phyloP scores from a whole-genome alignment of 2,329 filamentous ascomycete species.

The Ophiostoma triangulosporum region DNA sequence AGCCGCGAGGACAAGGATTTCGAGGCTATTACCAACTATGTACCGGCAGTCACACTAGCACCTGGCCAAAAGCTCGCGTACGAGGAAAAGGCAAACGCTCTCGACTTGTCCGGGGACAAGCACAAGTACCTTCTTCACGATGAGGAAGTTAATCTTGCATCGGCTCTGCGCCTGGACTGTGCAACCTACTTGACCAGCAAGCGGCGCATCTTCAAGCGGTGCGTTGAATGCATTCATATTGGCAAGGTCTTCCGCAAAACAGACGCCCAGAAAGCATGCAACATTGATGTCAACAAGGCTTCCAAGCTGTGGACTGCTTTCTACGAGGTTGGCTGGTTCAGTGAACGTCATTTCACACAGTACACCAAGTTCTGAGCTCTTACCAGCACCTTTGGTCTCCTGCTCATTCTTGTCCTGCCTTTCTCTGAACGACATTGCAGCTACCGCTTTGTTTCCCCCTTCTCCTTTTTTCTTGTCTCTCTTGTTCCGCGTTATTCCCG shows the following conservation, averaged over 20 bases:
- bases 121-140: constrained; percentile 58
- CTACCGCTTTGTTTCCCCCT: too few relatives aligned
- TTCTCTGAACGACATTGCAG: too few relatives aligned
- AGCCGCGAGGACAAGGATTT: constrained; percentile 69
- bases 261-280: constrained; percentile 89
- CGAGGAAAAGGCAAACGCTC: constrained; percentile 72
- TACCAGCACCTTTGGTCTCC: too few relatives aligned
- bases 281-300: constrained; percentile 96
- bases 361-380: background rate
- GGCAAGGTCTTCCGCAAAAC: constrained; percentile 89
- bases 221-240: constrained; percentile 51
- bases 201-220: constrained; percentile 73
- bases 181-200: constrained; percentile 88
- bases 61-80: constrained; percentile 63
- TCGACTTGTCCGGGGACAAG: constrained; percentile 63
- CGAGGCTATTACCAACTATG: constrained; percentile 55
- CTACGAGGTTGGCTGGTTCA: constrained; percentile 75
- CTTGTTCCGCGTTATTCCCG: background rate
- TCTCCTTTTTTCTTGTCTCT: background rate
- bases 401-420: background rate
- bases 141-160: constrained; percentile 64
- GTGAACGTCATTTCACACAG: constrained; percentile 31
- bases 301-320: constrained; percentile 86
- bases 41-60: constrained; percentile 50
- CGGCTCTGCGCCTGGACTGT: constrained; percentile 68